Evolutionary conservation across 2,329 filamentous ascomycete species (phyloP).

Genomic region (Neonectria magnoliae): DNA sequence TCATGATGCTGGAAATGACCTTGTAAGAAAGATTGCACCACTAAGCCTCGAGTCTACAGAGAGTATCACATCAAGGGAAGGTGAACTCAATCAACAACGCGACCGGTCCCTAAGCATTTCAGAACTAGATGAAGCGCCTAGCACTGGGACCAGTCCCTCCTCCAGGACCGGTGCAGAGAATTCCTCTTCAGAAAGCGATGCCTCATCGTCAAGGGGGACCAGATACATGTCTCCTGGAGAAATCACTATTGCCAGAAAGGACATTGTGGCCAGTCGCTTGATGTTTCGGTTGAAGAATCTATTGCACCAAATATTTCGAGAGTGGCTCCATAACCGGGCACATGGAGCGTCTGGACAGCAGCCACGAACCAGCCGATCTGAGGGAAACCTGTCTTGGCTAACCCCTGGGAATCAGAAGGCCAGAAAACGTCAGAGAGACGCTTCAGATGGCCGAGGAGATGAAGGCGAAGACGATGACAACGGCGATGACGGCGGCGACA

Average conservation of each 20-base stretch:
- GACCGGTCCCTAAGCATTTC: no score
- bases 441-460: background rate
- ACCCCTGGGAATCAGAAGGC: background rate
- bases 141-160: background rate
- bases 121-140: background rate
- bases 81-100: no score
- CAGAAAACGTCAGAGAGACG: background rate
- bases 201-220: background rate
- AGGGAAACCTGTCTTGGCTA: background rate
- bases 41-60: no score
- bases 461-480: background rate
- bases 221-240: background rate
- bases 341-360: background rate
- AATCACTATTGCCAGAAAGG: background rate
- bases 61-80: no score
- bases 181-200: background rate
- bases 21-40: no score
- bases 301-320: background rate
- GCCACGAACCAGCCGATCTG: accelerated
- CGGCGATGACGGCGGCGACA: background rate
- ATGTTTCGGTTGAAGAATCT: background rate
- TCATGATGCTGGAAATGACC: no score
- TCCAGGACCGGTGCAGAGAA: background rate
- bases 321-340: background rate
- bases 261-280: background rate